Base-by-base conservation (phyloP, 1,284 basidiomycete genomes). In the Ustilago esculenta region DNA sequence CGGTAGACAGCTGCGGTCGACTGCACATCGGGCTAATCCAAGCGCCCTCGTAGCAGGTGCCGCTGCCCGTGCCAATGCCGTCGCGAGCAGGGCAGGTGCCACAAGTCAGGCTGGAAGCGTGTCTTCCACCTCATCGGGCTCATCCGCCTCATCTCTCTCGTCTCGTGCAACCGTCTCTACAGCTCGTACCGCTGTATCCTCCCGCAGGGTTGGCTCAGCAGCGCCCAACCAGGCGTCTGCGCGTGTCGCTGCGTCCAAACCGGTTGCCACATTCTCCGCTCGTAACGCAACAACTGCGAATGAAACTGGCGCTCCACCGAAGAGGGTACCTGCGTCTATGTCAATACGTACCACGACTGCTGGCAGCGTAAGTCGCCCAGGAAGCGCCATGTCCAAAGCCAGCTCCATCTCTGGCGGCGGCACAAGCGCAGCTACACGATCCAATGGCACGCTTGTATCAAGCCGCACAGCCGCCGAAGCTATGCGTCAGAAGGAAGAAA, bases 331-430 rank as follows among this genome's bases (percentile, higher is more conserved):
- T 4, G 34, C 47, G 1, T 8, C 57, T 0, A n/a, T 41, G 15
- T 27, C 56, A 20, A 9, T 30, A n/a, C 54, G 61, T 21, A 32
- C 44, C 35, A 29, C 34, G 6, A 44, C 52, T 6, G 34, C 45
- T 3, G 30, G 37, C 21, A 64, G 36, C 43, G 11, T 52, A 6
- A 64, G 66, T 30, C 66, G 66, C 15, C 66, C 66, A 1, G 59
- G 53, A 5, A 63, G 59, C 36, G 66, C 66, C 17, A 57, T 69
- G 59, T 69, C 66, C 40, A 69, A 64, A 48, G 59, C 59, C 34
- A 69, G 66, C 44, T 49, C 53, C 6, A 51, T 46, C 20, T 69
- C 66, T 1, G 15, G 36, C 20, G 44, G 42, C 11, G 48, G 51
- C 14, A 21, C 59, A 4, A 35, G 37, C 27, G 41, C 54, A 7